Conservation (phyloP, 2,329 filamentous ascomycete genomes). For the Sordariomycetes sp. region DNA sequence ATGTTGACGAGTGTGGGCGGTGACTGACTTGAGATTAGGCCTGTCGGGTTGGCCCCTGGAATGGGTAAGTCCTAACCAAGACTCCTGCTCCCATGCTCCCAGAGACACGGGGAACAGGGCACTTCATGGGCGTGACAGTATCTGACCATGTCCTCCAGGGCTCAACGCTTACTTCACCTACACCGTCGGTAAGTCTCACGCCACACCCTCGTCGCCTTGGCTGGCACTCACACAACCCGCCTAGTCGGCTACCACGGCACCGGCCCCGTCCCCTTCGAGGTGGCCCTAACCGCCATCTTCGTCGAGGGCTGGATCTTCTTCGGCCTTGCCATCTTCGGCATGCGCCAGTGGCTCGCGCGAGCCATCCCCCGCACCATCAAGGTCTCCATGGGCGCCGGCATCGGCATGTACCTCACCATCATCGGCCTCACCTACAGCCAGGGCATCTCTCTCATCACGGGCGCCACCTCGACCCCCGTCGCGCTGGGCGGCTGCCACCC, state of each 20-base stretch:
- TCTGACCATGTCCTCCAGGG: slow-evolving; percentile 16
- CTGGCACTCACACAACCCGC: neutral
- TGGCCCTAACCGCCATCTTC: slow-evolving; percentile 77
- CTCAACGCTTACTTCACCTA: slow-evolving; percentile 82
- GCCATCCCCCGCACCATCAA: slow-evolving; percentile 77
- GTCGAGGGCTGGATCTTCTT: slow-evolving; percentile 82
- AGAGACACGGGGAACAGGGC: neutral
- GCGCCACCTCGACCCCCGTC: slow-evolving; percentile 53
- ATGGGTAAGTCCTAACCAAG: slow-evolving; percentile 16
- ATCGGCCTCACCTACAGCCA: slow-evolving; percentile 69
- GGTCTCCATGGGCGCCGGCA: slow-evolving; percentile 73
- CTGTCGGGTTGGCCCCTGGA: slow-evolving; percentile 20
- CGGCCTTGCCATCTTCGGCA: slow-evolving; percentile 61
- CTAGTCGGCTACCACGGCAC: slow-evolving; percentile 60
- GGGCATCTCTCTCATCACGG: slow-evolving; percentile 68
- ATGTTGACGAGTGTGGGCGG: neutral
- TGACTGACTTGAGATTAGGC: slow-evolving; percentile 15
- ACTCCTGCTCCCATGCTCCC: neutral
- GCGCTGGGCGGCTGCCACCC: slow-evolving; percentile 59
- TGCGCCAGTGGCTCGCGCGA: slow-evolving; percentile 80
- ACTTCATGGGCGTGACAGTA: neutral
- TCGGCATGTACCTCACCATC: slow-evolving; percentile 68
- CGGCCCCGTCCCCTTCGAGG: slow-evolving; percentile 58
- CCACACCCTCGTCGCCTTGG: too few species aligned
- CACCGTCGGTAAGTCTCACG: slow-evolving; percentile 22